Conservation (phyloP, 176 grass and related monocot genomes). For the Musa itinerans region DNA sequence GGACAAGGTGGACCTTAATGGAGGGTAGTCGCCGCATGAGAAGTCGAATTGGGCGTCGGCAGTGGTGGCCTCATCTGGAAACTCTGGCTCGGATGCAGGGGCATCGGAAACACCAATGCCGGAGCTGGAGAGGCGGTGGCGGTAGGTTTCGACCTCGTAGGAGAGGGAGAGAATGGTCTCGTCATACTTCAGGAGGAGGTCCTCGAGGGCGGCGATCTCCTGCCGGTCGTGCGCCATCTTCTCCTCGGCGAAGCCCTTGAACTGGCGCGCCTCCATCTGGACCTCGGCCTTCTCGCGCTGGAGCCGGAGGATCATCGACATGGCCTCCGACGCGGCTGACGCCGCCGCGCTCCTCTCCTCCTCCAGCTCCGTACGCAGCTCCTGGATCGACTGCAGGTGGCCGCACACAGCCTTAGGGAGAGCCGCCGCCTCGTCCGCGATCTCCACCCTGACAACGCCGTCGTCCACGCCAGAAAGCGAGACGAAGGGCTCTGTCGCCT, state of each 20-base stretch:
- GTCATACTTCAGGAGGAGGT: constrained; percentile 28
- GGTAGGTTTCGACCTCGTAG: constrained; percentile 33
- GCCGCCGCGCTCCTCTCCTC: constrained; percentile 53
- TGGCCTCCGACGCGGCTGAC: constrained; percentile 58
- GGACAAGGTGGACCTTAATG: constrained; percentile 2
- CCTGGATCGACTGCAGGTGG: constrained; percentile 23
- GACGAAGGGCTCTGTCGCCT: neutral
- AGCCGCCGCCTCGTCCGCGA: constrained; percentile 26
- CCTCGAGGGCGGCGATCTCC: constrained; percentile 38
- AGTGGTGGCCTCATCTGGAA: neutral
- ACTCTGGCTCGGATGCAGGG: neutral
- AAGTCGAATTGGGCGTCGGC: neutral
- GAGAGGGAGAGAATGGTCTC: constrained; percentile 24
- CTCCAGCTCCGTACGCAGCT: constrained; percentile 56
- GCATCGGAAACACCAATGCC: neutral
- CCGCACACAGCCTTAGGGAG: constrained; percentile 25
- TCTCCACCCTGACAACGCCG: constrained; percentile 8
- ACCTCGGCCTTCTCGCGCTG: constrained; percentile 70
- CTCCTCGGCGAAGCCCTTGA: constrained; percentile 60
- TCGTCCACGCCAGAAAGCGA: neutral
- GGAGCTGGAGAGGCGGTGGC: constrained; percentile 36
- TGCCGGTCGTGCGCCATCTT: constrained; percentile 46
- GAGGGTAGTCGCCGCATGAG: constrained; percentile 10
- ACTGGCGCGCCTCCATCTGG: constrained; percentile 69
- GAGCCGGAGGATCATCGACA: constrained; percentile 82